Percentiles rank a stretch among this genome's conserved stretches.
Conservation (phyloP, 2,329 filamentous ascomycete genomes). For the Trichocomaceae sp. region DNA sequence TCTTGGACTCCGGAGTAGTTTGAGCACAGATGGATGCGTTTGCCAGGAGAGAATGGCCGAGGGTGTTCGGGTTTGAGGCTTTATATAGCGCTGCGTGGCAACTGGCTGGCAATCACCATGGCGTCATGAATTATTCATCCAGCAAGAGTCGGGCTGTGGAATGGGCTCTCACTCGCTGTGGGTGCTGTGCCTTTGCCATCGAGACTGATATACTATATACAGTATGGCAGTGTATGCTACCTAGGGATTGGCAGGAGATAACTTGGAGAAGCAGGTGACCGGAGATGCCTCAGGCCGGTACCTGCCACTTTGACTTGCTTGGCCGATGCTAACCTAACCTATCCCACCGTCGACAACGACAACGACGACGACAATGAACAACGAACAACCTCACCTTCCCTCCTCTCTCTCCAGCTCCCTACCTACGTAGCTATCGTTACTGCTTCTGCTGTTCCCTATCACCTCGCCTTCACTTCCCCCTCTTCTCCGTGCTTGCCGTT, state of each 20-base stretch:
- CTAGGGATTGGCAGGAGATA: too few relatives aligned
- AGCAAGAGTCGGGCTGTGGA: background rate
- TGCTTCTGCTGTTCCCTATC: background rate
- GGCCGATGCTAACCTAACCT: background rate
- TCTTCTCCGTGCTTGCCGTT: background rate
- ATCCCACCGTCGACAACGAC: background rate
- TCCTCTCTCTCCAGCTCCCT: background rate
- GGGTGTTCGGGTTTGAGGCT: background rate
- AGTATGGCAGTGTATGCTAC: too few relatives aligned
- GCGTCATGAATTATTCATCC: slow-evolving; percentile 6
- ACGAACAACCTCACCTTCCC: background rate
- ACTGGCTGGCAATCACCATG: slow-evolving; percentile 1
- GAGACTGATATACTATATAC: too few relatives aligned
- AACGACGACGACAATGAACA: too few relatives aligned
- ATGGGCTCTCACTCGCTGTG: background rate
- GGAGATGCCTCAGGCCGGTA: too few relatives aligned
- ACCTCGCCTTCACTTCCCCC: background rate
- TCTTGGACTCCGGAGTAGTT: too few relatives aligned
- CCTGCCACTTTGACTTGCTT: too few relatives aligned
- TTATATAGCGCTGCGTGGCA: slow-evolving; percentile 6
- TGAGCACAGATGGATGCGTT: background rate
- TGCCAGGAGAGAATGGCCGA: background rate
- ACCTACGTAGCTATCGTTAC: background rate
- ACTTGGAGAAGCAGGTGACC: background rate
- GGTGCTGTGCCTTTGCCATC: background rate